Evolutionary conservation across 192 early-diverging fungal species (phyloP), one percentile per base, ranked within the genome.

Genomic region (Helicostylum pulchrum): DNA sequence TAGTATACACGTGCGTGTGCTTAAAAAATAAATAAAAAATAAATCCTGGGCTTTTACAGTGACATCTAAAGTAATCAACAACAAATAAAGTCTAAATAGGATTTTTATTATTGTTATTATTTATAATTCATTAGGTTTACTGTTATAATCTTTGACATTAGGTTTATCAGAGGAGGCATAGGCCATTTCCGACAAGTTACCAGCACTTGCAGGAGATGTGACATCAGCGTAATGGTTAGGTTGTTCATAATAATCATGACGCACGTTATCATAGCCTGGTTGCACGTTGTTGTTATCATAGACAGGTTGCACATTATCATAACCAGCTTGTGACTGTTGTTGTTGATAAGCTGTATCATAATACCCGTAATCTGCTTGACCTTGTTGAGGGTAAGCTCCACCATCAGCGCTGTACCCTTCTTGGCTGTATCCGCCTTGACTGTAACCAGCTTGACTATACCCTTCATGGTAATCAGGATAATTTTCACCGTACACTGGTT

Each of bases 111-210:
- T n/a, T n/a, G n/a, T 42, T 43, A 39, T 19, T 57, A 42, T 21
- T 31, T 42, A 34, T n/a, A 36, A 3, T 55, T 55, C 32, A 15
- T 55, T 59, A 44, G 21, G 57, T 36, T 26, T 59, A 21, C 36
- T 39, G 9, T 44, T 59, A 39, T 59, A 42, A 21, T 59, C 57
- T 15, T 11, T 59, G 11, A 45, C 20, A 23, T 59, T 59, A 15
- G 57, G 57, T 45, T 45, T 59, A 26, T 42, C 55, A 20, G 55
- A n/a, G 20, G n/a, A n/a, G n/a, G n/a, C n/a, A n/a, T 50, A 21
- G 4, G n/a, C 36, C 34, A 36, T 30, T 42, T 59, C 43, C 21
- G 10, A 45, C 11, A 23, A 31, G 7, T 39, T 43, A 10, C 57
- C 43, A 26, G 20, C 43, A 42, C 32, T 59, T 19, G 36, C 17